Evolutionary conservation across 108 stramenopile species (phyloP), one percentile per base, ranked within the genome.

Genomic region (Stephanodiscus triporus): DNA sequence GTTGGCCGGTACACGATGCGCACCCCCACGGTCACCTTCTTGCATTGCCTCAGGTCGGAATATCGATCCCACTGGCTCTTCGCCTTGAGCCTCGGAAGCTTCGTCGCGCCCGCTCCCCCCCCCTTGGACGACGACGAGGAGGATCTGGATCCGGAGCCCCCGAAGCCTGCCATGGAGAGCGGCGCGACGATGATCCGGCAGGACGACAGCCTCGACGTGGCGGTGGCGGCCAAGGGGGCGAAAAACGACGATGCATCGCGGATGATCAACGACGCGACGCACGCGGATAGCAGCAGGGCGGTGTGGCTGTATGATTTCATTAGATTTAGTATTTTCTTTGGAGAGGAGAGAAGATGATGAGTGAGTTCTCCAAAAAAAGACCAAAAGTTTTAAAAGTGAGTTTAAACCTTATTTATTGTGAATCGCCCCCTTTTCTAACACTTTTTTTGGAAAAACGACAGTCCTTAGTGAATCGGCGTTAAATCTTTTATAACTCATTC

Each of bases 41-140:
- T 53, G 20, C 79, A 81, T 38, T 78, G 63, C 67, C 89, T 90
- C 51, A 93, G 37, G 26, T 75, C 81, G 30, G 62, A 37, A 57
- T 88, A 93, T 42, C 91, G 32, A 58, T 58, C 92, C 92, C 92
- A 93, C 65, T 85, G 85, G 24, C 78, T 47, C 55, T 85, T 85
- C 19, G 85, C 73, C 42, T 83, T 80, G n/a, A 85, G 68, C 47
- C 77, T 77, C n/a, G 75, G 79, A 34, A 77, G 63, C 10, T 69
- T 54, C n/a, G n/a, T n/a, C n/a, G n/a, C n/a, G 17, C 59, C 49
- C n/a, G 32, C 59, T 0, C 30, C 30, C 20, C 45, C 77, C 6
- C 40, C 63, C 49, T 63, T 64, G 11, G 38, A 19, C 8, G 68
- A 47, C 27, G 47, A 65, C 29, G 60, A 27, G 17, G 72, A 54